Evolutionary conservation across 306 rosid genomes (phyloP).

Genomic region (Malus sieversii): DNA sequence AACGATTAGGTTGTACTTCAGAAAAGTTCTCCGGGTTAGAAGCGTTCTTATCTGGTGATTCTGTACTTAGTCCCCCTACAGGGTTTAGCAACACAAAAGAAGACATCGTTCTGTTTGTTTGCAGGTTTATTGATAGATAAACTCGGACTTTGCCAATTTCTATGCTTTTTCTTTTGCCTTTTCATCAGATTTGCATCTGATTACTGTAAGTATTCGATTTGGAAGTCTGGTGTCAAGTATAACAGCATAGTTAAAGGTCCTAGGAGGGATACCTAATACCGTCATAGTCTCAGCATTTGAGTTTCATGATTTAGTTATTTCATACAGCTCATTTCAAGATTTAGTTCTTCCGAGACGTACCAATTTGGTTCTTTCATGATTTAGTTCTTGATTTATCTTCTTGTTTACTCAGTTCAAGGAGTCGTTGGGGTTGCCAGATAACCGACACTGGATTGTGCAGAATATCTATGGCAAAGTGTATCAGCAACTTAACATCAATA

Average conservation of each 20-base stretch:
- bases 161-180: neutral
- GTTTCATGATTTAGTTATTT: no score
- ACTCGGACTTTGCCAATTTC: neutral
- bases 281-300: no score
- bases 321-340: no score
- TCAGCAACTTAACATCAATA: constrained; percentile 64
- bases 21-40: neutral
- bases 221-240: neutral
- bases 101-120: neutral
- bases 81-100: neutral
- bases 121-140: neutral
- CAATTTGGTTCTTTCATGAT: neutral
- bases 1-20: neutral
- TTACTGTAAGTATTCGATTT: neutral
- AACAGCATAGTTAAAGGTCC: neutral
- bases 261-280: no score
- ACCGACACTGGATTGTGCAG: constrained; percentile 59
- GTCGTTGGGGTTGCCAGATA: constrained; percentile 86
- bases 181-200: neutral
- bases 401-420: constrained; percentile 58
- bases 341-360: neutral
- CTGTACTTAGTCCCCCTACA: neutral
- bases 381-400: neutral
- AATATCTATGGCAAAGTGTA: constrained; percentile 68
- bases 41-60: neutral